A percentile compares a stretch with the other conserved stretches of the same genome.
These are phyloP conservation scores for Fusarium setosum DNA, from an alignment of 2,329 filamentous ascomycete genomes.

Conservation along the genomic window DNA sequence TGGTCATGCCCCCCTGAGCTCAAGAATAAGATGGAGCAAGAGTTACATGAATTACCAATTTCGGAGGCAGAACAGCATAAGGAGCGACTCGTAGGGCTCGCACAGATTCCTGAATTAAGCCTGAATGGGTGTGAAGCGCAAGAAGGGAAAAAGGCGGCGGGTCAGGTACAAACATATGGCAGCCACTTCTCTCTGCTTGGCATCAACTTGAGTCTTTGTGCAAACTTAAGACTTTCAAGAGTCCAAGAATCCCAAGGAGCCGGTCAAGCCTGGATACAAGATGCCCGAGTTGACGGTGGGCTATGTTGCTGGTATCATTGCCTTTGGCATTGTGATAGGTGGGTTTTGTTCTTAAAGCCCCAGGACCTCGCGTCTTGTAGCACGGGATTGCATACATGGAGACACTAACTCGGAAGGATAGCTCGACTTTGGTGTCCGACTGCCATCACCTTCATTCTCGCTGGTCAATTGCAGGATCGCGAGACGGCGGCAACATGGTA, in stretches of 20 bases:
- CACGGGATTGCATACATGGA: not conserved
- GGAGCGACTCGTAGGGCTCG: not conserved
- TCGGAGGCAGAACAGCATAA: not conserved
- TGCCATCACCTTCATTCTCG: slow-evolving; percentile 49
- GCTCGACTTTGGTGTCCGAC: slow-evolving; percentile 52
- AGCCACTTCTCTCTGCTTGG: not conserved
- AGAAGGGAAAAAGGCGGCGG: not conserved
- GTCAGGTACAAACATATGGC: not conserved
- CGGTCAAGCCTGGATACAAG: not conserved
- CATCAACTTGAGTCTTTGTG: not conserved
- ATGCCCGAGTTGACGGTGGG: slow-evolving; percentile 38
- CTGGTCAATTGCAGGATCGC: slow-evolving; percentile 48
- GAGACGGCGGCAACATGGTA: slow-evolving; percentile 53
- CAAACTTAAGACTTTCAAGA: not conserved
- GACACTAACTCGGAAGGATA: slow-evolving; percentile 20
- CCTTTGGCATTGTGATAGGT: slow-evolving; percentile 36
- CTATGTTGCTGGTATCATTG: slow-evolving; percentile 41
- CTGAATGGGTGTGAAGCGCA: not conserved
- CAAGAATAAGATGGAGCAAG: not conserved
- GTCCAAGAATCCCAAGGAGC: not conserved
- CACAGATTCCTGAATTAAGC: not conserved
- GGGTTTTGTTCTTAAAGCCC: not conserved
- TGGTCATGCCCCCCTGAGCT: not conserved
- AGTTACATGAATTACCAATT: not conserved
- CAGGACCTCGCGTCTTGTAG: not conserved